Evolutionary conservation across 495 filamentous ascomycete genomes (phyloP).

Genomic region (Astrothelium subdiscretum): DNA sequence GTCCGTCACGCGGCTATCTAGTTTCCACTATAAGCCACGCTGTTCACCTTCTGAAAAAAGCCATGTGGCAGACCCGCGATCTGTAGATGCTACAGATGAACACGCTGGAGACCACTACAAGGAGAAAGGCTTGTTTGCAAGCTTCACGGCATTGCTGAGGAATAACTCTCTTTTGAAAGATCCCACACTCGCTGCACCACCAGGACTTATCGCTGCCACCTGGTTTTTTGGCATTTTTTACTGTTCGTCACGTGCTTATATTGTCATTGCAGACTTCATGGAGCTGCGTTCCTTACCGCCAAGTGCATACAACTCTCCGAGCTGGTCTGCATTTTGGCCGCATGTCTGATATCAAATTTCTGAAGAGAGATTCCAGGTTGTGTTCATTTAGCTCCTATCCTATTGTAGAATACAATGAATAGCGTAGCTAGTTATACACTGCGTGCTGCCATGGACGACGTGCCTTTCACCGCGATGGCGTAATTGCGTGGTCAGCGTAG

Average conservation of each 20-base stretch:
- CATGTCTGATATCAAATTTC: no score
- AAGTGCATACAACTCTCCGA: conserved; percentile 5
- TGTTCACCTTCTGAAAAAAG: not conserved
- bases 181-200: not conserved
- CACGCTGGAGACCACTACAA: not conserved
- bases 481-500: no score
- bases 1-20: not conserved
- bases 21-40: not conserved
- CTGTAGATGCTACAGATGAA: not conserved
- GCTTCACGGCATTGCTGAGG: not conserved
- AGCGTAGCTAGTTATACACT: no score
- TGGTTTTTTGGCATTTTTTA: conserved; percentile 7
- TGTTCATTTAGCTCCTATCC: no score
- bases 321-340: conserved; percentile 9
- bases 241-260: conserved; percentile 2
- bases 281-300: conserved; percentile 7
- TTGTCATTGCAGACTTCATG: conserved; percentile 8
- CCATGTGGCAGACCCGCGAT: not conserved
- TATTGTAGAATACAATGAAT: no score
- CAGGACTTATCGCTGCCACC: not conserved
- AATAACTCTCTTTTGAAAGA: not conserved
- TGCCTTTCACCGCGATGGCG: no score
- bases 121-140: not conserved
- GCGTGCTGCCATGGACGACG: no score
- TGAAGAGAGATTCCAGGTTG: no score